phyloP scores from a whole-genome alignment of 2,329 filamentous ascomycete genomes.

The Phialophora chinensis region DNA sequence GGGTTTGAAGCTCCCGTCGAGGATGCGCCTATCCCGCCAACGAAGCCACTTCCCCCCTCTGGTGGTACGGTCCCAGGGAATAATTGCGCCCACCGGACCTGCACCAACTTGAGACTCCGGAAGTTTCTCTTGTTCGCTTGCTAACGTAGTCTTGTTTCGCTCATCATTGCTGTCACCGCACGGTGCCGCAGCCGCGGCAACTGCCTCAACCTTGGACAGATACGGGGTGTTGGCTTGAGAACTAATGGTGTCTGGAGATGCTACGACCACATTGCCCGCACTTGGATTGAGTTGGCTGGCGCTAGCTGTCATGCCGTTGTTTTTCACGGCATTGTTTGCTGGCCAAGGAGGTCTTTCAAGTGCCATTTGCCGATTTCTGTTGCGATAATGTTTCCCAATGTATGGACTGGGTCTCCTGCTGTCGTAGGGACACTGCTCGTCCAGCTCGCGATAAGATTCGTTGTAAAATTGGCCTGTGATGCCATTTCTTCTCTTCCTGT shows the following conservation, averaged over 20 bases:
- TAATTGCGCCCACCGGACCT: neutral
- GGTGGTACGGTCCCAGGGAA: conserved; percentile 29
- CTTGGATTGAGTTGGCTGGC: neutral
- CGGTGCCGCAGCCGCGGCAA: neutral
- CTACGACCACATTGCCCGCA: neutral
- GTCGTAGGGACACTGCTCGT: conserved; percentile 35
- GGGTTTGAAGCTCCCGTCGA: conserved; percentile 18
- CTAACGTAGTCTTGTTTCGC: neutral
- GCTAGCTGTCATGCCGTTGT: neutral
- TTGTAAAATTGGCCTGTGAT: conserved; percentile 5
- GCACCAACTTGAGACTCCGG: neutral
- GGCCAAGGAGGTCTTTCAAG: conserved; percentile 30
- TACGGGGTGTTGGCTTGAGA: neutral
- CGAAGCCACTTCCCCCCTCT: conserved; percentile 32
- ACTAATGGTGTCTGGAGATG: neutral
- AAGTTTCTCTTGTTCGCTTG: neutral
- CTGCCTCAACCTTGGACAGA: neutral
- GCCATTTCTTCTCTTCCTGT: conserved; percentile 30
- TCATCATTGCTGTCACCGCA: neutral
- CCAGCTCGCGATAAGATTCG: conserved; percentile 21
- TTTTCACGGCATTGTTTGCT: conserved; percentile 4
- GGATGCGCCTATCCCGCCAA: conserved; percentile 29
- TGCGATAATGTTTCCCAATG: conserved; percentile 15
- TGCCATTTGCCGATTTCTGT: neutral
- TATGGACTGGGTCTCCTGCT: conserved; percentile 28